Evolutionary conservation across 257 asterid species (phyloP).

Genomic region (Nicotiana undulata): DNA sequence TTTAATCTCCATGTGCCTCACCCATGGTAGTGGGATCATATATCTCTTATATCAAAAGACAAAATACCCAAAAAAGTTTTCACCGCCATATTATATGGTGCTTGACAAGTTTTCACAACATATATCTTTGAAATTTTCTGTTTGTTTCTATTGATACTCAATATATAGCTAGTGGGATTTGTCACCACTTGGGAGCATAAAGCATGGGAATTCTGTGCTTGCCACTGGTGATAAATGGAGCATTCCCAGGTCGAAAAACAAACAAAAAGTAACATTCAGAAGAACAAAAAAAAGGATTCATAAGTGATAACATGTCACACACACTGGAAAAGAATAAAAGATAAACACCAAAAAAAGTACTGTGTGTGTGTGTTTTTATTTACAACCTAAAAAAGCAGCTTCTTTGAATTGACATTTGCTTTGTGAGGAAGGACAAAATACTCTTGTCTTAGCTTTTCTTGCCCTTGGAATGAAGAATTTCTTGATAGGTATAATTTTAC

Average conservation of each 20-base stretch:
- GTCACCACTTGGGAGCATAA: conserved; percentile 20
- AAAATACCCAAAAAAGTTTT: conserved; percentile 9
- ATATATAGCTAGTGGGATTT: background rate
- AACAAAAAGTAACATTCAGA: conserved; percentile 53
- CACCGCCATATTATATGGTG: background rate
- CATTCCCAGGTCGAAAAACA: conserved; percentile 33
- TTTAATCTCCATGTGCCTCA: conserved; percentile 55
- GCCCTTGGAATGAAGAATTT: no score
- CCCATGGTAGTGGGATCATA: conserved; percentile 29
- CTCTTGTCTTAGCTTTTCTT: background rate
- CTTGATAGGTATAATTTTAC: no score
- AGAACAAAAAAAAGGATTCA: conserved; percentile 14
- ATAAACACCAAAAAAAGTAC: conserved; percentile 28
- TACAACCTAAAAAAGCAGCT: conserved; percentile 34
- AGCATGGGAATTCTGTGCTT: conserved; percentile 10
- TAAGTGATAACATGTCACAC: conserved; percentile 53
- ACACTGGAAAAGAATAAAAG: conserved; percentile 41
- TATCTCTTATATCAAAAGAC: conserved; percentile 13
- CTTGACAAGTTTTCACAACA: background rate
- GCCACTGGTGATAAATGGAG: conserved; percentile 17
- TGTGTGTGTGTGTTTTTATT: conserved; percentile 3
- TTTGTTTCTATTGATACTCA: conserved; percentile 5
- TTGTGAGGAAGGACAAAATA: conserved; percentile 34
- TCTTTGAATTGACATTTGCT: conserved; percentile 42
- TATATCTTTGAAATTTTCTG: background rate